Evolutionary conservation across 176 grass and related monocot species (phyloP).

Genomic region (Olyra latifolia): DNA sequence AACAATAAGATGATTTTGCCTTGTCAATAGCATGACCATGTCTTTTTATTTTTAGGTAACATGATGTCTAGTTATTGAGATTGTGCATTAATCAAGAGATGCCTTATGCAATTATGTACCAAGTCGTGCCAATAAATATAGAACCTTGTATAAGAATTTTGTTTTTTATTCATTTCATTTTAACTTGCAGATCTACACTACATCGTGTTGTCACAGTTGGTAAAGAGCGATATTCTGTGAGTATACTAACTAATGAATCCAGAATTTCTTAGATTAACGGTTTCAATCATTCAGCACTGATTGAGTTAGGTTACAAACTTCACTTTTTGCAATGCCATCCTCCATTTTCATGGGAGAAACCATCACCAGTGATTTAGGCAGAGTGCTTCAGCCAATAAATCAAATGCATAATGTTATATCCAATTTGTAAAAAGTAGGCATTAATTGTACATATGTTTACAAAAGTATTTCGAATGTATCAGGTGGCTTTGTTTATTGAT

Average conservation of each 20-base stretch:
- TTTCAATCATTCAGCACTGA: background rate
- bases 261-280: background rate
- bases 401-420: background rate
- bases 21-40: background rate
- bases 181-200: conserved; percentile 69
- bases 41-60: background rate
- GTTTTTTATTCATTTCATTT: background rate
- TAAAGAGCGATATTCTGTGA: background rate
- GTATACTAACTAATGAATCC: background rate
- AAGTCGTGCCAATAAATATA: background rate
- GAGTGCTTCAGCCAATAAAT: background rate
- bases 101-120: background rate
- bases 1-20: background rate
- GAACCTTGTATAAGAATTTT: background rate
- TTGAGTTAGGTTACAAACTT: background rate
- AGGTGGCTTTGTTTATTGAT: background rate
- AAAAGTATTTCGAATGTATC: background rate
- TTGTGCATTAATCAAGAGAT: background rate
- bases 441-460: background rate
- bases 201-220: conserved; percentile 44
- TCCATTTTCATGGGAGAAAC: background rate
- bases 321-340: background rate
- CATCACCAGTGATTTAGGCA: background rate
- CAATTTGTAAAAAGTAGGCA: background rate
- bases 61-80: background rate